Conservation (phyloP, 441 rosid species). For the Bocquillonia castaneifolia region DNA sequence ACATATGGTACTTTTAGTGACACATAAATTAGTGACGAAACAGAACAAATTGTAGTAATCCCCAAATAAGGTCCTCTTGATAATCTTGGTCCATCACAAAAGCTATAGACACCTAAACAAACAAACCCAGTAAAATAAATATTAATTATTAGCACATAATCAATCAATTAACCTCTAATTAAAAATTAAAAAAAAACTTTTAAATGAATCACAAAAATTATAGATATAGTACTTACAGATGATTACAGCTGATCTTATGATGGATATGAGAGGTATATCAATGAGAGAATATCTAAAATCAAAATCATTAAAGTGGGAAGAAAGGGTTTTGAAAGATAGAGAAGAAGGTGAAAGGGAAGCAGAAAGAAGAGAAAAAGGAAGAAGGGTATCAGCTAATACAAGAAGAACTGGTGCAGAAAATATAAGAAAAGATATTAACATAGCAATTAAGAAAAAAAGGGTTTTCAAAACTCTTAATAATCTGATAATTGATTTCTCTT, state of each 20-base stretch:
- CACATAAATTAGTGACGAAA: conserved; percentile 60
- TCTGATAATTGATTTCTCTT: conserved; percentile 38
- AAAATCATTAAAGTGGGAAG: conserved; percentile 51
- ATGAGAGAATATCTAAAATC: conserved; percentile 76
- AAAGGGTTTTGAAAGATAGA: conserved; percentile 29
- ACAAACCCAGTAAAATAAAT: background rate
- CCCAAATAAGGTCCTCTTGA: conserved; percentile 77
- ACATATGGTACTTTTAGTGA: conserved; percentile 71
- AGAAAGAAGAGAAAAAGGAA: conserved; percentile 76
- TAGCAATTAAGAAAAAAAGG: conserved; percentile 59
- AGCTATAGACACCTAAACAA: conserved; percentile 63
- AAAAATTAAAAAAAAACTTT: background rate
- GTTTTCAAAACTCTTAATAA: conserved; percentile 61
- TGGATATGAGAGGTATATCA: conserved; percentile 74
- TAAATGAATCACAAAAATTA: background rate
- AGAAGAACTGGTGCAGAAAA: conserved; percentile 82
- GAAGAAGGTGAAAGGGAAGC: conserved; percentile 44
- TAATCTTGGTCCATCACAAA: conserved; percentile 73
- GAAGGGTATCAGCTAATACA: conserved; percentile 63
- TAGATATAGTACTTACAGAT: conserved; percentile 51
- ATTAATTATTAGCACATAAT: background rate
- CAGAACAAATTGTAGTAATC: conserved; percentile 60
- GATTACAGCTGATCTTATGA: conserved; percentile 70
- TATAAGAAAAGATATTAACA: conserved; percentile 67
- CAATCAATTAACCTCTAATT: background rate